phyloP scores from a whole-genome alignment of 805 yeast species.

The Metschnikowia kunwiensis region DNA sequence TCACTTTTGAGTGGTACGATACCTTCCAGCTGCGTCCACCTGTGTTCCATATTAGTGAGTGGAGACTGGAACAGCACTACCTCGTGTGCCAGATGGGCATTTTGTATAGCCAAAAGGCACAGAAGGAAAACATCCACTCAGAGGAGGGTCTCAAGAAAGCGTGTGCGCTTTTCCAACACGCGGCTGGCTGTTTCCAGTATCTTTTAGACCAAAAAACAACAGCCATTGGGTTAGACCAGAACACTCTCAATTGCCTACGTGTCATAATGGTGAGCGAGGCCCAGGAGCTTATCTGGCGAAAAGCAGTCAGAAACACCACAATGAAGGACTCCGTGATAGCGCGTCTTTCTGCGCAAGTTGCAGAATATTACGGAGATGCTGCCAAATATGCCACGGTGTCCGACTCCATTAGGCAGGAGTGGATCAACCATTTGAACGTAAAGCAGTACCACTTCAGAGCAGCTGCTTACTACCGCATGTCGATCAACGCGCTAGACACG shows the following conservation, averaged over 20 bases:
- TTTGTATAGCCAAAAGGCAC: conserved; percentile 55
- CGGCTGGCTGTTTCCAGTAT: conserved; percentile 64
- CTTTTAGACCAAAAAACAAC: conserved; percentile 19
- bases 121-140: conserved; percentile 40
- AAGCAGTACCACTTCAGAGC: conserved; percentile 67
- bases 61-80: conserved; percentile 51
- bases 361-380: conserved; percentile 53
- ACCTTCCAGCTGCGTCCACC: conserved; percentile 39
- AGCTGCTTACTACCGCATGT: conserved; percentile 63
- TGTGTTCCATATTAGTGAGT: conserved; percentile 4
- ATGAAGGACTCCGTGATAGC: conserved; percentile 61
- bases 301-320: conserved; percentile 47
- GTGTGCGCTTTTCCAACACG: conserved; percentile 61
- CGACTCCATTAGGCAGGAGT: conserved; percentile 51
- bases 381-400: conserved; percentile 39
- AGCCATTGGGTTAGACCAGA: conserved; percentile 47
- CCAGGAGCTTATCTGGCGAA: conserved; percentile 82
- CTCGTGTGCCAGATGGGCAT: conserved; percentile 69
- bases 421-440: conserved; percentile 58
- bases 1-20: conserved; percentile 70
- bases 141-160: conserved; percentile 59
- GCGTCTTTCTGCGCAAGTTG: conserved; percentile 60
- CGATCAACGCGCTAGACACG: conserved; percentile 46
- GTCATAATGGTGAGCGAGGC: conserved; percentile 74
- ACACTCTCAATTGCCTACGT: conserved; percentile 50